Evolutionary conservation across 768 basidiomycete genomes (phyloP), one percentile per base, ranked within the genome.

Genomic region (Psilocybe tampanensis): DNA sequence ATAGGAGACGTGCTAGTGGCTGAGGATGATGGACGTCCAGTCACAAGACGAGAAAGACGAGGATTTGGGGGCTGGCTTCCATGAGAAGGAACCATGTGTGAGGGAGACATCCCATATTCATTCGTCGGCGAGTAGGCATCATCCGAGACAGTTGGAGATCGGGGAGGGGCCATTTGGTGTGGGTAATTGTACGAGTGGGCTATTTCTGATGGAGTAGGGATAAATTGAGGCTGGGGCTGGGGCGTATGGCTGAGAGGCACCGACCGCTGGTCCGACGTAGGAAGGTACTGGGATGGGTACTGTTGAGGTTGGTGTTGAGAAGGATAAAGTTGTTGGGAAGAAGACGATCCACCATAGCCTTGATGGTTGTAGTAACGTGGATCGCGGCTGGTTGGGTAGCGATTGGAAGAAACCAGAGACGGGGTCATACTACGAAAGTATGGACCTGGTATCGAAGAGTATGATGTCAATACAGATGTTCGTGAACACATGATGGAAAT

Each of bases 341-440:
- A 63, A 17, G 70, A 65, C 18, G 64, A 60, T 36, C 58, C 53
- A 18, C 68, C 52, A 17, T 62, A 60, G 29, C 60, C 65, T 29
- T 64, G 65, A 26, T 64, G 44, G 41, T 55, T 60, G 44, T 64
- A 66, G 49, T 69, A 68, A 29, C 69, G 64, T n/a, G 65, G 55
- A 49, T 66, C 66, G 29, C 69, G 69, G 18, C 63, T 44, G 39
- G 59, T 64, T 18, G 71, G 60, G 53, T 74, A 74, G 18, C 73
- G 72, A 39, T 71, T 64, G 36, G 66, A 63, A 43, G 69, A 56
- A 19, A 59, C 53, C 21, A 71, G 64, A 52, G 72, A 68, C 8
- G 76, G 74, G 19, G 76, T 72, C 66, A 76, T 72, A 58, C 69
- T 73, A 47, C 75, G 74, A 60, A 66, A 72, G 65, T 76, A 74